Conservation (phyloP, 192 early-diverging fungal species). For the Coemansia sp. region DNA sequence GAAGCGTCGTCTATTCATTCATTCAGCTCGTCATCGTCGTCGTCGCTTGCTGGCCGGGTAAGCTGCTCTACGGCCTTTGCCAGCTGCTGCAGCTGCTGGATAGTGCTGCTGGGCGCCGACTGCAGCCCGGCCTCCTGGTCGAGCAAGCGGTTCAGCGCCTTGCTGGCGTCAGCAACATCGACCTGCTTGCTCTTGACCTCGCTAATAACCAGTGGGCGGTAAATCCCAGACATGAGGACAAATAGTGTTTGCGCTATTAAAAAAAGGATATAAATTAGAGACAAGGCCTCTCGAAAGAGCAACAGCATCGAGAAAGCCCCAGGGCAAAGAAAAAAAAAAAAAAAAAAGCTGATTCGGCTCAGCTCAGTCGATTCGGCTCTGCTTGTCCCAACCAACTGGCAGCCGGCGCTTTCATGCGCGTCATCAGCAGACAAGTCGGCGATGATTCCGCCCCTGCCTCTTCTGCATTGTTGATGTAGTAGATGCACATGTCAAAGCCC, state of each 20-base stretch:
- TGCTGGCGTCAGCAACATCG: background rate
- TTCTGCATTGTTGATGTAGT: background rate
- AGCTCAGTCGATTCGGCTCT: background rate
- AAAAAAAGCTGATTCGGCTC: background rate
- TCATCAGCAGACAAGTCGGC: background rate
- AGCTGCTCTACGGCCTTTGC: conserved; percentile 10
- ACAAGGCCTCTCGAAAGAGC: conserved; percentile 1
- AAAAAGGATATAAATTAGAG: background rate
- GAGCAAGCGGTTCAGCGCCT: conserved; percentile 24
- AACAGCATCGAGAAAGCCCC: background rate
- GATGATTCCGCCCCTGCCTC: too few species aligned
- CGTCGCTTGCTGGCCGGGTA: background rate
- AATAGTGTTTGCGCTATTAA: too few species aligned
- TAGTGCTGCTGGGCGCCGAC: conserved; percentile 27
- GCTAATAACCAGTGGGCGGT: conserved; percentile 37
- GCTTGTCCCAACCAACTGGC: background rate
- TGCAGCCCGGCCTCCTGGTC: conserved; percentile 37
- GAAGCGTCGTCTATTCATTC: background rate
- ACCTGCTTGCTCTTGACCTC: conserved; percentile 25
- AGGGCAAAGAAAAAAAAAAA: background rate
- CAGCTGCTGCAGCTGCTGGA: conserved; percentile 42
- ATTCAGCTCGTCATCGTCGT: background rate
- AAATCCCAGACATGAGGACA: conserved; percentile 18
- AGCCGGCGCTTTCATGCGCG: background rate
- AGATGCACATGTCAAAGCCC: background rate